Conservation (phyloP, 169 alveolate genomes). For the Plasmodium adleri region DNA sequence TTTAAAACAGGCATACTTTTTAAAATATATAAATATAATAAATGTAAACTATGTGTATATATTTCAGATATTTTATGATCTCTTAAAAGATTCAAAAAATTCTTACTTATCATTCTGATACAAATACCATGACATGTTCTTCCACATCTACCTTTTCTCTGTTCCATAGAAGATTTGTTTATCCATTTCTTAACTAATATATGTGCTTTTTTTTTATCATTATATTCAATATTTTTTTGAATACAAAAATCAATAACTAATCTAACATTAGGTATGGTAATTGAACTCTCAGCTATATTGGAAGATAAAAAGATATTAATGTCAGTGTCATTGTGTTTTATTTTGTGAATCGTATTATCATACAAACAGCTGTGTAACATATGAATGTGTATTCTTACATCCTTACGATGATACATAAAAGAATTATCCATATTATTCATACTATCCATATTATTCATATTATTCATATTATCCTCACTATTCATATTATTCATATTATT, state of each 20-base stretch:
- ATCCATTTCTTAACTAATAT: conserved; percentile 35
- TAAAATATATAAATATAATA: conserved; percentile 22
- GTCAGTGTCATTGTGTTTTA: conserved; percentile 18
- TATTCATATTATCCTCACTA: no score
- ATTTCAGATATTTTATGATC: conserved; percentile 47
- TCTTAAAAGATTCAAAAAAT: conserved; percentile 19
- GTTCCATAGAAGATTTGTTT: conserved; percentile 61
- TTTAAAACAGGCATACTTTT: conserved; percentile 43
- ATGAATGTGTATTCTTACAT: conserved; percentile 7
- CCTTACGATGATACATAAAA: no score
- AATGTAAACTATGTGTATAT: conserved; percentile 51
- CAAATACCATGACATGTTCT: conserved; percentile 63
- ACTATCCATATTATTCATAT: no score
- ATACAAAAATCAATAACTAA: conserved; percentile 54
- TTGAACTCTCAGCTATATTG: conserved; percentile 47
- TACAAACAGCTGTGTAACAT: conserved; percentile 51
- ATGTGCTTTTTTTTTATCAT: conserved; percentile 29
- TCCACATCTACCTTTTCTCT: conserved; percentile 58
- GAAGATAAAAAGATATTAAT: conserved; percentile 30
- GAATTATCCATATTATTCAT: no score
- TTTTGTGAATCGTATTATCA: conserved; percentile 23
- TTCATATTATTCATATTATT: no score
- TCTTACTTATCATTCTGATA: conserved; percentile 54
- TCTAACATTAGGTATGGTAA: conserved; percentile 54
- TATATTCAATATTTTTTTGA: conserved; percentile 47